These are phyloP conservation scores for Solanum chacoense DNA, from an alignment of 305 asterid genomes.

Conservation along the genomic window DNA sequence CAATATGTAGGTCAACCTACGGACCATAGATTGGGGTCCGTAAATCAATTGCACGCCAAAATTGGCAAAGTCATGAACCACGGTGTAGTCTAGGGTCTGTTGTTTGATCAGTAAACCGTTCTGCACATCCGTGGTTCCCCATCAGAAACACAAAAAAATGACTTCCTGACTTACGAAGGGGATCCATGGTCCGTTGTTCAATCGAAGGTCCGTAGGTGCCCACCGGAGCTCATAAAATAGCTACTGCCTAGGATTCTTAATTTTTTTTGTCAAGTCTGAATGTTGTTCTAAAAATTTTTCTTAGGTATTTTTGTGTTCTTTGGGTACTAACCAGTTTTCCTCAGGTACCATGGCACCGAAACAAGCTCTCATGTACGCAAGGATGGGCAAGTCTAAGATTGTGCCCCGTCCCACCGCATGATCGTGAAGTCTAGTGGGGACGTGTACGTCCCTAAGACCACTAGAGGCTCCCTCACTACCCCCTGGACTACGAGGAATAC, in stretches of 20 bases:
- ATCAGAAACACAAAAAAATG: not conserved
- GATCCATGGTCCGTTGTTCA: not conserved
- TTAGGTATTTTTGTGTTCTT: not conserved
- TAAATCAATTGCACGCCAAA: too few relatives aligned
- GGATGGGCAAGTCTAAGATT: not conserved
- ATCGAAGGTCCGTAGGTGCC: too few relatives aligned
- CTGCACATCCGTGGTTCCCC: not conserved
- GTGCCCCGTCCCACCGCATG: not conserved
- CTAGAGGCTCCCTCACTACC: not conserved
- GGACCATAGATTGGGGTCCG: too few relatives aligned
- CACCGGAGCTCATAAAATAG: not conserved
- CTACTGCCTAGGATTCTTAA: not conserved
- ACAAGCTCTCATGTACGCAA: not conserved
- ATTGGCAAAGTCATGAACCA: too few relatives aligned
- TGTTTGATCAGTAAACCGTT: accelerated
- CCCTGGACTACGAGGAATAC: not conserved
- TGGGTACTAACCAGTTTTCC: not conserved
- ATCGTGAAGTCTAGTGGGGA: not conserved
- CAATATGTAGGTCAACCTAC: too few relatives aligned
- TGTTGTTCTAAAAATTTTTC: not conserved
- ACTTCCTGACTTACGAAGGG: not conserved
- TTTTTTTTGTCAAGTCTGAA: not conserved
- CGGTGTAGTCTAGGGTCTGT: too few relatives aligned
- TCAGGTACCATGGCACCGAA: not conserved
- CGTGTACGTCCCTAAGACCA: not conserved